A percentile compares a stretch with the other conserved stretches of the same genome.
These are phyloP conservation scores for Ilyonectria mors-panacis DNA, from an alignment of 2,329 filamentous ascomycete genomes.

Conservation along the genomic window DNA sequence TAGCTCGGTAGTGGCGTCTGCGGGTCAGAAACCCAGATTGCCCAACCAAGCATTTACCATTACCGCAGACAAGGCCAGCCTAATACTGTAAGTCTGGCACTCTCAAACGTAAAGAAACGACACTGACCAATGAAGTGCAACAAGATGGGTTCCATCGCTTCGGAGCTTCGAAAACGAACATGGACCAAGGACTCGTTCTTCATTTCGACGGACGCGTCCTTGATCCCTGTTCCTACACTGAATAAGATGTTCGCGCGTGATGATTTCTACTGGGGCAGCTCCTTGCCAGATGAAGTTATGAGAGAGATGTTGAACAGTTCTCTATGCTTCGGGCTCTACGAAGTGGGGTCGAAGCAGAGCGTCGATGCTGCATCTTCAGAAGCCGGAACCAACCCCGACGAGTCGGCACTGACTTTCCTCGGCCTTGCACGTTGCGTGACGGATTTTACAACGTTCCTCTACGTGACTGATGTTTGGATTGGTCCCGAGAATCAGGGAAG, in stretches of 20 bases:
- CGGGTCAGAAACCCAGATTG: background rate
- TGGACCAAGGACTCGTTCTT: conserved; percentile 21
- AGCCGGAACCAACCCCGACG: background rate
- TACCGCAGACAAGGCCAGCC: too few species aligned
- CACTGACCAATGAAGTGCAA: background rate
- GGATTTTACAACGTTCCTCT: conserved; percentile 75
- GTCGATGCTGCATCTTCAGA: background rate
- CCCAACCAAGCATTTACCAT: background rate
- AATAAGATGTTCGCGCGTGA: conserved; percentile 65
- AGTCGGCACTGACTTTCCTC: conserved; percentile 39
- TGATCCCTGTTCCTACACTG: conserved; percentile 52
- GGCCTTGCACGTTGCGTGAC: conserved; percentile 68
- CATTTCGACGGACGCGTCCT: conserved; percentile 25
- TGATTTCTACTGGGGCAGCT: conserved; percentile 68
- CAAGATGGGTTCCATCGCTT: conserved; percentile 22
- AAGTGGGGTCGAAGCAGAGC: background rate
- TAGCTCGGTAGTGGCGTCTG: background rate
- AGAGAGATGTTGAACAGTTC: conserved; percentile 65
- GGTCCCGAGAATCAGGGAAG: conserved; percentile 66
- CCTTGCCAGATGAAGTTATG: conserved; percentile 60
- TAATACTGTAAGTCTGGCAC: background rate
- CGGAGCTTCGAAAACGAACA: conserved; percentile 14
- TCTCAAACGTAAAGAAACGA: background rate
- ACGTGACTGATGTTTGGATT: conserved; percentile 75
- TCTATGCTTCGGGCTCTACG: conserved; percentile 70